Evolutionary conservation across 495 filamentous ascomycete species (phyloP).

Genomic region (Annulohypoxylon stygium): DNA sequence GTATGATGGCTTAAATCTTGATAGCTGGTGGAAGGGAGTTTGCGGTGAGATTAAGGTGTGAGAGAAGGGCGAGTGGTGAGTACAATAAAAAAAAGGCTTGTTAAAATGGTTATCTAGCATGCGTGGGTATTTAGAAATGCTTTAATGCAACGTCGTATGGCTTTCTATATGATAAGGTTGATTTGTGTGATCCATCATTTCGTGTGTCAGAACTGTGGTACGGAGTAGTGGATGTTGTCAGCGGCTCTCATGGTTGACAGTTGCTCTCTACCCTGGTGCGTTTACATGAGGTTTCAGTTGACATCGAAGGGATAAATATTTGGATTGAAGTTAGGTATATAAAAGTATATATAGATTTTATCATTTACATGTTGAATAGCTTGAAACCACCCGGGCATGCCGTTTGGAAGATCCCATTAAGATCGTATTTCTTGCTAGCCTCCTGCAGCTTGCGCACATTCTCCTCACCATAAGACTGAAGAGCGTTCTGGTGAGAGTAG

Average conservation of each 20-base stretch:
- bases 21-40: background rate
- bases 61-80: background rate
- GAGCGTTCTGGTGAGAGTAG: slow-evolving; percentile 56
- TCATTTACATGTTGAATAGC: background rate
- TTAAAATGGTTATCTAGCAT: background rate
- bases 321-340: too few relatives aligned
- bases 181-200: background rate
- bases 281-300: too few relatives aligned
- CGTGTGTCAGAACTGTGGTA: background rate
- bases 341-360: too few relatives aligned
- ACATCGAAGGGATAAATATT: too few relatives aligned
- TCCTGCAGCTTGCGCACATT: slow-evolving; percentile 49
- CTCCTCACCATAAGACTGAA: slow-evolving; percentile 62
- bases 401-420: slow-evolving; percentile 62
- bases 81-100: background rate
- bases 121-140: background rate
- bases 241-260: too few relatives aligned
- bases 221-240: too few relatives aligned
- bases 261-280: too few relatives aligned
- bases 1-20: background rate
- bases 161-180: background rate
- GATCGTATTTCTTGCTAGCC: slow-evolving; percentile 64
- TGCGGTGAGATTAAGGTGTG: background rate
- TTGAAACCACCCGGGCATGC: slow-evolving; percentile 49
- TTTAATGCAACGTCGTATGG: background rate